These are phyloP conservation scores for Phytophthora podocarpi DNA, from an alignment of 352 stramenopile species.

Conservation along the genomic window DNA sequence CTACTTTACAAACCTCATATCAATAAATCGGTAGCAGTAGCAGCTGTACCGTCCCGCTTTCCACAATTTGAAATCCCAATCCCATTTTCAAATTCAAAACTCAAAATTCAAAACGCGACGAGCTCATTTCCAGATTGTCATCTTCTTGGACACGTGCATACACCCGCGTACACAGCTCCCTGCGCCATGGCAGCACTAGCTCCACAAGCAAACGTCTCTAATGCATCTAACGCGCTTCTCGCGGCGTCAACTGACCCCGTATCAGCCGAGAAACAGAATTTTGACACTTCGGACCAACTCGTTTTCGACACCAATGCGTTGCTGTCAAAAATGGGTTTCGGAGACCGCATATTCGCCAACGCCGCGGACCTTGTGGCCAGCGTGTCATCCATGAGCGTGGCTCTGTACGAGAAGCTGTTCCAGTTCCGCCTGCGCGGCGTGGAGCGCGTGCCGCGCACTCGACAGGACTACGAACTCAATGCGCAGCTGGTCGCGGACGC, in stretches of 20 bases:
- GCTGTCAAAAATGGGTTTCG: conserved; percentile 79
- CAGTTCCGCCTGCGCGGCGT: conserved; percentile 79
- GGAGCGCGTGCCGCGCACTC: conserved; percentile 58
- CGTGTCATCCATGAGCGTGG: conserved; percentile 92
- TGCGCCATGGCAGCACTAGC: conserved; percentile 10
- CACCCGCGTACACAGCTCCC: neutral
- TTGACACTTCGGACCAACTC: conserved; percentile 16
- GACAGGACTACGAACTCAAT: conserved; percentile 87
- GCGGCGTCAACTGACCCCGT: neutral
- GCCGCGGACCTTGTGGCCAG: conserved; percentile 84
- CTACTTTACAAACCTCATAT: conserved; percentile 7
- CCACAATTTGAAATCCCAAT: conserved; percentile 24
- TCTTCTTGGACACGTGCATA: conserved; percentile 3
- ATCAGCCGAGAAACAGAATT: conserved; percentile 13
- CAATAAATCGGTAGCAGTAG: conserved; percentile 15
- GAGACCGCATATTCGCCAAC: conserved; percentile 73
- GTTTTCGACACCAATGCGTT: conserved; percentile 73
- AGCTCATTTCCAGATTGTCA: conserved; percentile 20
- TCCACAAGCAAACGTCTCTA: conserved; percentile 2
- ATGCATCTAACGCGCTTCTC: conserved; percentile 3
- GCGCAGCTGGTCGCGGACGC: conserved; percentile 87
- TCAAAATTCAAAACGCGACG: conserved; percentile 9
- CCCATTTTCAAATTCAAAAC: conserved; percentile 25
- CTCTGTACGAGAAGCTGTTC: conserved; percentile 92
- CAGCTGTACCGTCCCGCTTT: conserved; percentile 23